phyloP scores from a whole-genome alignment of 257 asterid species.

The Lycium barbarum region DNA sequence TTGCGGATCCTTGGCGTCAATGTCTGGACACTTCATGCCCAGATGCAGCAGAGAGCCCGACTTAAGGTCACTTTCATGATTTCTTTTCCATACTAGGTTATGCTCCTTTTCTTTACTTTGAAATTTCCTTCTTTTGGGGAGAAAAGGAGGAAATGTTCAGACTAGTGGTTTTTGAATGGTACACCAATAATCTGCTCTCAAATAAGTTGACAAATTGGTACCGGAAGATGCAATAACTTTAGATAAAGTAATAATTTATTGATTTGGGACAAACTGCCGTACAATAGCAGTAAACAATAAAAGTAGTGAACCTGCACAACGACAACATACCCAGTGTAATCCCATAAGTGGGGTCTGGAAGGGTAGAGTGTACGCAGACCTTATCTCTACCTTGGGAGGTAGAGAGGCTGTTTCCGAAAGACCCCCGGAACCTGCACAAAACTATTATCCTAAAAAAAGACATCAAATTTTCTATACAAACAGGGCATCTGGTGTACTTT shows the following conservation, averaged over 20 bases:
- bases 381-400: too few relatives aligned
- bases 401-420: too few relatives aligned
- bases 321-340: too few relatives aligned
- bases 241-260: background rate
- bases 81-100: slow-evolving; percentile 1
- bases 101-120: slow-evolving; percentile 28
- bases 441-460: background rate
- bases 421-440: too few relatives aligned
- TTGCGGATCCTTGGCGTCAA: slow-evolving; percentile 69
- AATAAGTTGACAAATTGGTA: background rate
- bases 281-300: background rate
- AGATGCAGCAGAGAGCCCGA: slow-evolving; percentile 99
- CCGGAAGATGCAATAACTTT: background rate
- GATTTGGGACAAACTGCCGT: background rate
- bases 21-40: slow-evolving; percentile 87
- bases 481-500: background rate
- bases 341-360: too few relatives aligned
- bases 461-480: background rate
- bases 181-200: background rate
- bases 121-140: background rate
- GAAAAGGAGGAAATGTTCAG: background rate
- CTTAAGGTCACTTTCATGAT: slow-evolving; percentile 62
- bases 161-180: background rate
- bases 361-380: too few relatives aligned
- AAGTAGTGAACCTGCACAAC: background rate